A percentile compares a stretch with the other conserved stretches of the same genome.
Conservation (phyloP, 495 filamentous ascomycete genomes). For the Aspergillus affinis region DNA sequence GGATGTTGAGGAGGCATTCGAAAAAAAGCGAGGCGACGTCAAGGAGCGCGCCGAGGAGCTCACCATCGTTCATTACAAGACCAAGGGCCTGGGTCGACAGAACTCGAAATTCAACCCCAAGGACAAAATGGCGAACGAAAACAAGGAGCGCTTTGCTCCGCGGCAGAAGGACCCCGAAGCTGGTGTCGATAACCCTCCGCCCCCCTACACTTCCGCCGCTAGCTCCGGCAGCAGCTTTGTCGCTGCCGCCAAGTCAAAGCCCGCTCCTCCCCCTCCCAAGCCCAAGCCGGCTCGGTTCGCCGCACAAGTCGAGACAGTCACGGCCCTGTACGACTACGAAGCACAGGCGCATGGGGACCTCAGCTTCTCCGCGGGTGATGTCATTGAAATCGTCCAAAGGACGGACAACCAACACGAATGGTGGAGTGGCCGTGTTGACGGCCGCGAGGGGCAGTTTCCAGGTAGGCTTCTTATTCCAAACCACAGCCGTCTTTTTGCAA, state of each 20-base stretch:
- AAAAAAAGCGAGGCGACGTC: constrained; percentile 81
- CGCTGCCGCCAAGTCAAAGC: constrained; percentile 76
- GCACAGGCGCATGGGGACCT: constrained; percentile 94
- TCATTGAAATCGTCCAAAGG: constrained; percentile 81
- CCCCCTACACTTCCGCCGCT: constrained; percentile 52
- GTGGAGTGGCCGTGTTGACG: constrained; percentile 83
- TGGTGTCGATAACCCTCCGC: constrained; percentile 67
- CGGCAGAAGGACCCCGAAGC: constrained; percentile 46
- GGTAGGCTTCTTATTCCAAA: constrained; percentile 55
- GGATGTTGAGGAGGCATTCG: constrained; percentile 88
- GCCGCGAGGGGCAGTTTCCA: constrained; percentile 87
- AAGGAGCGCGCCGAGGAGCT: constrained; percentile 80
- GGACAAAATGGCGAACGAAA: constrained; percentile 36
- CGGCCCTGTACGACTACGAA: constrained; percentile 91
- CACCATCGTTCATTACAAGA: constrained; percentile 80
- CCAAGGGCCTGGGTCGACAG: constrained; percentile 60
- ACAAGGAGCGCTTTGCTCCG: constrained; percentile 35
- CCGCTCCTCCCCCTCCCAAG: constrained; percentile 86
- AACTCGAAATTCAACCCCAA: constrained; percentile 50
- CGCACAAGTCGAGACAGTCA: constrained; percentile 72
- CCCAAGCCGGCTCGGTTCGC: constrained; percentile 79
- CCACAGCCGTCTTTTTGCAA: not conserved
- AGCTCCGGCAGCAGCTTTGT: constrained; percentile 55
- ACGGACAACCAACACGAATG: constrained; percentile 92
- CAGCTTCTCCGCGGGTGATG: constrained; percentile 84